phyloP scores from a whole-genome alignment of 345 rosid genomes.

The Raphanus raphanistrum region DNA sequence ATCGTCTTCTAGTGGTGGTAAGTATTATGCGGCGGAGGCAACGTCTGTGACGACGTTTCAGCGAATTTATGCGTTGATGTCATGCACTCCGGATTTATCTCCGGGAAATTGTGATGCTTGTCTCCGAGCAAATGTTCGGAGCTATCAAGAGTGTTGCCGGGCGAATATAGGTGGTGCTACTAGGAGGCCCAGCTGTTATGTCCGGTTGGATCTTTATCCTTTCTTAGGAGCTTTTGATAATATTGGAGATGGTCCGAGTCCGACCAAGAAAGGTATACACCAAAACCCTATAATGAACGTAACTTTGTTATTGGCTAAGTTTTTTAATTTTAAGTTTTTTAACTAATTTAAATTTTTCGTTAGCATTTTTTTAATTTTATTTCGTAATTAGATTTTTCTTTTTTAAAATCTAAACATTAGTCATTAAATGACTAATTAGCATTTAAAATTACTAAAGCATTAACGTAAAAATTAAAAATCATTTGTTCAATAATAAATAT shows the following conservation, averaged over 20 bases:
- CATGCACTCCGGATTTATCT: conserved; percentile 19
- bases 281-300: neutral
- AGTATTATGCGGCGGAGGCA: conserved; percentile 36
- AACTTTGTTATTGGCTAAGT: neutral
- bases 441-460: neutral
- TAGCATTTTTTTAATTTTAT: no score
- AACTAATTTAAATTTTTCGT: neutral
- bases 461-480: neutral
- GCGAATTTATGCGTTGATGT: conserved; percentile 20
- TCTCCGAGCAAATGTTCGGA: conserved; percentile 21
- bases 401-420: no score
- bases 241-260: neutral
- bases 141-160: conserved; percentile 31
- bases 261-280: neutral
- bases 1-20: conserved; percentile 18
- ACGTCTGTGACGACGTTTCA: neutral
- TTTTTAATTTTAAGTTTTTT: neutral
- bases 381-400: neutral
- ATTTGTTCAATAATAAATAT: neutral
- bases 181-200: conserved; percentile 42
- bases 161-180: conserved; percentile 37
- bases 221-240: conserved; percentile 40
- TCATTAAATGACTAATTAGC: no score
- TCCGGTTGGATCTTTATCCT: conserved; percentile 40
- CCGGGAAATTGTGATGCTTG: conserved; percentile 29